These are phyloP conservation scores for Fusarium tjaetaba DNA, from an alignment of 2,329 filamentous ascomycete species.

Conservation along the genomic window DNA sequence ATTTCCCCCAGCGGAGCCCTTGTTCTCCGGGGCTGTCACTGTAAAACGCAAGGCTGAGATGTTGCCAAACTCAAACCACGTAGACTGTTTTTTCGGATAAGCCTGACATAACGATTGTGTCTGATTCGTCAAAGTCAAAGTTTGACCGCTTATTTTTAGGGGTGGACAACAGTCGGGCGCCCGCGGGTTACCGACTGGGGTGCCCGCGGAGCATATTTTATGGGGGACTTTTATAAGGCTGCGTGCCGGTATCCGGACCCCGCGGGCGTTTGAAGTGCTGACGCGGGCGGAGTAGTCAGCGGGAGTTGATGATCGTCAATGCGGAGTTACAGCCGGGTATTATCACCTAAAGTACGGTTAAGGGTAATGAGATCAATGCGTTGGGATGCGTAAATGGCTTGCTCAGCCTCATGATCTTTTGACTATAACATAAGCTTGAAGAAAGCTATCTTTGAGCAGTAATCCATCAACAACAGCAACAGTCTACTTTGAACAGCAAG, in stretches of 20 bases:
- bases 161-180: neutral
- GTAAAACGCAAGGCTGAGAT: neutral
- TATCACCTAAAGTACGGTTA: neutral
- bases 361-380: neutral
- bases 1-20: neutral
- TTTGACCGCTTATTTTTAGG: neutral
- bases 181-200: conserved; percentile 2
- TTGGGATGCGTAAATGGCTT: neutral
- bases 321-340: neutral
- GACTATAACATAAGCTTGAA: neutral
- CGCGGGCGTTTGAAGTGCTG: neutral
- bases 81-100: neutral
- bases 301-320: neutral
- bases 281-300: neutral
- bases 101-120: no score
- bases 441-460: rapidly evolving
- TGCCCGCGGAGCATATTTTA: neutral
- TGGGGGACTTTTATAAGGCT: neutral
- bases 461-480: neutral
- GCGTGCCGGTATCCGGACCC: neutral
- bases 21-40: neutral
- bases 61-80: neutral
- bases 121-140: neutral
- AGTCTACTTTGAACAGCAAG: neutral
- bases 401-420: neutral